These are phyloP conservation scores for Colletotrichum godetiae DNA, from an alignment of 2,329 filamentous ascomycete genomes.

Conservation along the genomic window DNA sequence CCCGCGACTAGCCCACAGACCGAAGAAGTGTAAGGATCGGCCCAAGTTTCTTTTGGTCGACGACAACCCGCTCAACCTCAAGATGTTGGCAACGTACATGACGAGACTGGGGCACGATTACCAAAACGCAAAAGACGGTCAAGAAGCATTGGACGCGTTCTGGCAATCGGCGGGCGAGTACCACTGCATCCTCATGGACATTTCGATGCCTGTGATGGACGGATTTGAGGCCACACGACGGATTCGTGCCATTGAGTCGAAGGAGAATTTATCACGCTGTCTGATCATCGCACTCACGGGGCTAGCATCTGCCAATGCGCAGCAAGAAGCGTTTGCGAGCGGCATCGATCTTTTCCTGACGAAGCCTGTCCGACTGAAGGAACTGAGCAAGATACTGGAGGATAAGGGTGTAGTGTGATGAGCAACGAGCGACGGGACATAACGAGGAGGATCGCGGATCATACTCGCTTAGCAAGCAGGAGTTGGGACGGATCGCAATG, in stretches of 20 bases:
- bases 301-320: conserved; percentile 58
- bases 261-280: conserved; percentile 52
- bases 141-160: conserved; percentile 47
- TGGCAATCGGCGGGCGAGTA: conserved; percentile 39
- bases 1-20: not conserved
- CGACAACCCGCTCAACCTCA: conserved; percentile 54
- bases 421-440: no score
- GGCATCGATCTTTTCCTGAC: conserved; percentile 67
- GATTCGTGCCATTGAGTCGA: conserved; percentile 62
- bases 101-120: conserved; percentile 46
- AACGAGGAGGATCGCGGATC: not conserved
- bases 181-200: conserved; percentile 56
- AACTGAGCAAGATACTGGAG: conserved; percentile 42
- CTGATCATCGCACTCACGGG: conserved; percentile 66
- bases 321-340: conserved; percentile 63
- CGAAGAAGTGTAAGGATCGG: not conserved
- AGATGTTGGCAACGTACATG: conserved; percentile 48
- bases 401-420: not conserved
- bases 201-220: conserved; percentile 69
- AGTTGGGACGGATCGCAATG: not conserved
- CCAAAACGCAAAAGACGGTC: conserved; percentile 47
- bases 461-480: not conserved
- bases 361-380: conserved; percentile 61
- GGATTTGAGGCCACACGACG: conserved; percentile 60
- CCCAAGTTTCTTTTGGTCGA: conserved; percentile 50